Base-by-base conservation (phyloP, 441 rosid genomes). In the Iberis amara region DNA sequence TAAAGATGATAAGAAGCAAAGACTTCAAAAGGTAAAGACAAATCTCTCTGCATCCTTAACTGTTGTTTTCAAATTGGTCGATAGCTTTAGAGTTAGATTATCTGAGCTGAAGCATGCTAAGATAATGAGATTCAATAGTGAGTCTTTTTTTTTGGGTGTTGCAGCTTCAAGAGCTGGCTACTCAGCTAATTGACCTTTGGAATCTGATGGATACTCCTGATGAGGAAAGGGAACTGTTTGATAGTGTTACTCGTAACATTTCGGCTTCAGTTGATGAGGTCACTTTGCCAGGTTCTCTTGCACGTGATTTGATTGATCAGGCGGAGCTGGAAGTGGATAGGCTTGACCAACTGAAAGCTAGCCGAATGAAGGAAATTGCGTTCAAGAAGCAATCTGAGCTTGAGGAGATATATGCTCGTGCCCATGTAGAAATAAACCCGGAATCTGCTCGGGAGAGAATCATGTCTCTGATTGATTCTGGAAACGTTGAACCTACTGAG, bases 361-460 rank as follows among this genome's bases (percentile, higher is more conserved):
- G 87, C 79, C 71, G 83, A 74, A 88, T 91, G 98, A 85, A 88
- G 73, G 95, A 91, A 68, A 82, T 88, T 39, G 96, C 95, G 27
- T 76, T 88, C 48, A 91, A 82, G 67, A 85, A 55, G 76, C 96
- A 91, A 61, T 68, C 78, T 31, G 96, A 88, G 61, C 98, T 83
- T 51, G 94, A 88, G 62, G 94, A 81, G 63, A 87, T 88, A 68
- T 83, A 70, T 71, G 77, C 74, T 4, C 71, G 62, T 47, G 98
- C 86, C 47, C 96, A 88, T 59, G 65, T 80, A 60, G 96, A 85
- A 65, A 68, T 82, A 62, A 81, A 83, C 59, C 85, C 82, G 4
- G 89, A 73, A 65, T 85, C 80, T 59, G 91, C 87, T 49, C 79
- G 87, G 37, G 96, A 85, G 67, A 91, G 73, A 62, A 88, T 91